Percentiles rank a stretch among this genome's conserved stretches.
Conservation (phyloP, 306 rosid species). For the Prunus campanulata region DNA sequence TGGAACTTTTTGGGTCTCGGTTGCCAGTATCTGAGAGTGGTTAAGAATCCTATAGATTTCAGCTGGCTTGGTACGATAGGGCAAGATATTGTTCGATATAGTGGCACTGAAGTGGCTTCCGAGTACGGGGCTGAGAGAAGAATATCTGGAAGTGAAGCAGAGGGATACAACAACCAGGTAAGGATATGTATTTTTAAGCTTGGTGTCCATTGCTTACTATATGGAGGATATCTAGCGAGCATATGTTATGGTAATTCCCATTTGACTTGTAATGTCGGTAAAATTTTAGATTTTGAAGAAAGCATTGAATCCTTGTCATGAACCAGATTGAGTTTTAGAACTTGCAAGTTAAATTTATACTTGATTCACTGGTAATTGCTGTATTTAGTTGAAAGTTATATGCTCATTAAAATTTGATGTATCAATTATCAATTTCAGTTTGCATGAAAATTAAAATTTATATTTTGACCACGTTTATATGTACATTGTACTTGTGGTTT, state of each 20-base stretch:
- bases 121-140: conserved; percentile 17
- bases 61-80: conserved; percentile 29
- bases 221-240: conserved; percentile 58
- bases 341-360: background rate
- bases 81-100: conserved; percentile 7
- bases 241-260: conserved; percentile 55
- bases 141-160: conserved; percentile 11
- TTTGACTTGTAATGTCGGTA: conserved; percentile 32
- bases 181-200: conserved; percentile 36
- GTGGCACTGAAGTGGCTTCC: conserved; percentile 7
- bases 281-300: conserved; percentile 31
- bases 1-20: conserved; percentile 46
- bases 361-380: background rate
- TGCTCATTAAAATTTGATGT: background rate
- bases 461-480: background rate
- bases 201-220: conserved; percentile 57
- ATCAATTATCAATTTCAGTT: too few species aligned
- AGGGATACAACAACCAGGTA: conserved; percentile 15
- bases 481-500: background rate
- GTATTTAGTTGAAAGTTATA: background rate
- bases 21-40: conserved; percentile 39
- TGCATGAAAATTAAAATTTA: too few species aligned
- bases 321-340: background rate
- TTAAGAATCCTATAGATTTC: conserved; percentile 50
- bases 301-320: conserved; percentile 6